These are phyloP conservation scores for Cyberlindnera xishuangbannaensis DNA, from an alignment of 805 yeast species.

Conservation along the genomic window DNA sequence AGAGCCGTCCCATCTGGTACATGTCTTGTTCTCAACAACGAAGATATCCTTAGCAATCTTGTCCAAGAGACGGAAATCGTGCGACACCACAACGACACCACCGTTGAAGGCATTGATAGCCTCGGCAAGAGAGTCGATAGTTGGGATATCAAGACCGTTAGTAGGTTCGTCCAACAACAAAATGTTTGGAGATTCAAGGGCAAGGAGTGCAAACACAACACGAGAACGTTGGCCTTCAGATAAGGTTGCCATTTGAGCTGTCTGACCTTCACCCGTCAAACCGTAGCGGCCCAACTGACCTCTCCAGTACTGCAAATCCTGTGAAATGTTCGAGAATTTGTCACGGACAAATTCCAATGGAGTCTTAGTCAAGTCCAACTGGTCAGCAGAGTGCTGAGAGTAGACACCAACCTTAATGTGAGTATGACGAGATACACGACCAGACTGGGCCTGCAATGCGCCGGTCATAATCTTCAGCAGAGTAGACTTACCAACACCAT, in stretches of 20 bases:
- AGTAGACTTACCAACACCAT: conserved; percentile 98
- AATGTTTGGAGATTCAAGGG: conserved; percentile 92
- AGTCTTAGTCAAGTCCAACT: conserved; percentile 89
- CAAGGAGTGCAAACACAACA: conserved; percentile 94
- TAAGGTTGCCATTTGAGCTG: conserved; percentile 96
- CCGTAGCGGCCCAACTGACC: conserved; percentile 97
- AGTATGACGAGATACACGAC: conserved; percentile 95
- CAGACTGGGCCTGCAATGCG: conserved; percentile 79
- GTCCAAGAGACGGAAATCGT: conserved; percentile 96
- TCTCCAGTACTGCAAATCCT: conserved; percentile 99
- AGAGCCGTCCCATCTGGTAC: conserved; percentile 93
- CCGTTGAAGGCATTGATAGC: conserved; percentile 94
- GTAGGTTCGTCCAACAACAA: conserved; percentile 98
- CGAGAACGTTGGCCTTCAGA: conserved; percentile 99
- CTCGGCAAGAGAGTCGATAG: conserved; percentile 95
- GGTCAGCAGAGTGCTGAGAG: conserved; percentile 98
- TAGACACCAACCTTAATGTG: conserved; percentile 98
- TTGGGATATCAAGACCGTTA: conserved; percentile 97
- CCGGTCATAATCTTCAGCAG: conserved; percentile 96
- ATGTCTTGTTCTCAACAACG: conserved; percentile 93
- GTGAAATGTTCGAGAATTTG: conserved; percentile 82
- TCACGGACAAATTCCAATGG: conserved; percentile 97
- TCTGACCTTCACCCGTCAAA: conserved; percentile 97
- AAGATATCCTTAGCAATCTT: conserved; percentile 96
- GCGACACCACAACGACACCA: conserved; percentile 98